Percentiles rank a stretch among this genome's conserved stretches.
Evolutionary conservation across 176 grass and related monocot species (phyloP).

Genomic region (Canna indica): DNA sequence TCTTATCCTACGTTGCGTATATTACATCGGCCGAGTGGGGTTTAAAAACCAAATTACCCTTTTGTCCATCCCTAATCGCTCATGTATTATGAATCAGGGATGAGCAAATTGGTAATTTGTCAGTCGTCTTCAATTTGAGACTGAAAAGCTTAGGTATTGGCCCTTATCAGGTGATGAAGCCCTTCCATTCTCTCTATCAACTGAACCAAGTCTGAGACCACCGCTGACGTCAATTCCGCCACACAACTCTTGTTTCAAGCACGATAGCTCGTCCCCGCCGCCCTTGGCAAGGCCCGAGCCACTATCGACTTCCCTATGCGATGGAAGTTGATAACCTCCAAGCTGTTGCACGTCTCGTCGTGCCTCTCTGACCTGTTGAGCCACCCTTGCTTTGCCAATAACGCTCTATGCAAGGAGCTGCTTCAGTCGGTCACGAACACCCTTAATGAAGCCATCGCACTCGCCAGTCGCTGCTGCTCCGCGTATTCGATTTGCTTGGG

Average conservation of each 20-base stretch:
- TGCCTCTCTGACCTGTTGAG: constrained; percentile 8
- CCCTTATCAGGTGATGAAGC: too few species aligned
- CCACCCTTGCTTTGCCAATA: constrained; percentile 5
- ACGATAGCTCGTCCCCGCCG: not conserved
- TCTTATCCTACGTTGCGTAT: too few species aligned
- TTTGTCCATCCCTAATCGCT: too few species aligned
- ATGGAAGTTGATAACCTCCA: constrained; percentile 8
- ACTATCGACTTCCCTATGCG: not conserved
- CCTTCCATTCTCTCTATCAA: too few species aligned
- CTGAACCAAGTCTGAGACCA: too few species aligned
- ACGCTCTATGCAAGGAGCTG: not conserved
- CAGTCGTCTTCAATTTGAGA: too few species aligned
- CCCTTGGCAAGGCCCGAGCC: not conserved
- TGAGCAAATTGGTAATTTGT: too few species aligned
- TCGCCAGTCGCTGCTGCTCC: not conserved
- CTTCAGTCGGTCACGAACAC: not conserved
- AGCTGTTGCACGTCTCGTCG: constrained; percentile 3
- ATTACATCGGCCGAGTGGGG: too few species aligned
- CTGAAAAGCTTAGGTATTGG: too few species aligned
- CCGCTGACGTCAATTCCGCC: not conserved
- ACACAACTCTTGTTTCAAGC: not conserved
- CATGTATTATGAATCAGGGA: too few species aligned
- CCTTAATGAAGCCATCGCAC: not conserved
- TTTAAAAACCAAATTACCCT: too few species aligned
- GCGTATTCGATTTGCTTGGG: too few species aligned